Evolutionary conservation across 306 rosid species (phyloP).

Genomic region (Prunus mume): DNA sequence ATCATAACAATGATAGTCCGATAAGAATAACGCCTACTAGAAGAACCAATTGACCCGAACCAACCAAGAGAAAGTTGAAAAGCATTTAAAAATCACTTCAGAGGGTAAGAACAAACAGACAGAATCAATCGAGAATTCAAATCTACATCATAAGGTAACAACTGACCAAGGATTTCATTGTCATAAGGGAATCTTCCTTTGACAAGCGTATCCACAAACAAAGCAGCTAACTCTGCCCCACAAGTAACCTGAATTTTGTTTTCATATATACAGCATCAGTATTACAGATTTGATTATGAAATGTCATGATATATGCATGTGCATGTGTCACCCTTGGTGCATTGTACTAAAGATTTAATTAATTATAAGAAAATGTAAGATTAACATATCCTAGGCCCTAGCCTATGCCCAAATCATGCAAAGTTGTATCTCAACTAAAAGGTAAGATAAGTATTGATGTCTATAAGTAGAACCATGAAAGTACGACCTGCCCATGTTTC

Average conservation of each 20-base stretch:
- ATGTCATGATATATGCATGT: not conserved
- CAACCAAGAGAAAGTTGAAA: slow-evolving; percentile 11
- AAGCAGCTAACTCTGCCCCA: slow-evolving; percentile 90
- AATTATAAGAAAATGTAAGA: not conserved
- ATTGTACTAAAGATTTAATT: not conserved
- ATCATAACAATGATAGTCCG: not conserved
- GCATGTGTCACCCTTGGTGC: not conserved
- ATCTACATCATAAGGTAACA: slow-evolving; percentile 25
- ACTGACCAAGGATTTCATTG: slow-evolving; percentile 70
- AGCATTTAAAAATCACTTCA: slow-evolving; percentile 11
- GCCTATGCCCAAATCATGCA: not conserved
- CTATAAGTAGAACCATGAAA: not conserved
- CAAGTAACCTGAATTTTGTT: slow-evolving; percentile 73
- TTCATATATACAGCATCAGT: not conserved
- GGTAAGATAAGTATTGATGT: slow-evolving; percentile 1
- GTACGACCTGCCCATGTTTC: slow-evolving; percentile 69
- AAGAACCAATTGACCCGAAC: slow-evolving; percentile 24
- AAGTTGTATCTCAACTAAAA: not conserved
- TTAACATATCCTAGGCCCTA: slow-evolving; percentile 19
- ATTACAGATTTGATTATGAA: slow-evolving; percentile 1
- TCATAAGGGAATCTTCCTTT: slow-evolving; percentile 73
- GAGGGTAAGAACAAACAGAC: not conserved
- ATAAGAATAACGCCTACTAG: not conserved
- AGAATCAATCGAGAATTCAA: slow-evolving; percentile 8
- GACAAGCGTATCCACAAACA: slow-evolving; percentile 80